phyloP scores from a whole-genome alignment of 305 asterid genomes.

The Coffea humblotiana region DNA sequence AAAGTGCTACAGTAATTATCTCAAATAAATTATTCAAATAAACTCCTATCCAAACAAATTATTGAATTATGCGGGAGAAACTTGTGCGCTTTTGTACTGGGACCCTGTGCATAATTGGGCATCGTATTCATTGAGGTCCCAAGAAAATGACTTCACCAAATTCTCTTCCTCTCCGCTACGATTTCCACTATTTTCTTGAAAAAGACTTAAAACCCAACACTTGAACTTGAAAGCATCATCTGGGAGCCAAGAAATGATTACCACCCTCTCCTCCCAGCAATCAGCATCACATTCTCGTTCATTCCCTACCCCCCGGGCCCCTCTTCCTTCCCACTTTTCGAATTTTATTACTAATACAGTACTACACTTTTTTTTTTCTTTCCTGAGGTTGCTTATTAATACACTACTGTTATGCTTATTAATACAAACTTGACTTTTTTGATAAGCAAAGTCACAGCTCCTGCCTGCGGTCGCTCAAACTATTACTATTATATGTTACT shows the following conservation, averaged over 20 bases:
- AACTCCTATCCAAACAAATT: too few species aligned
- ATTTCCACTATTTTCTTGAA: background rate
- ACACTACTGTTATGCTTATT: background rate
- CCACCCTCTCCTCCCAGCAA: background rate
- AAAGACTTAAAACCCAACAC: background rate
- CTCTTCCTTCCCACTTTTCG: background rate
- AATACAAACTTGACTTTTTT: background rate
- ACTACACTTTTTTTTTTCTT: too few species aligned
- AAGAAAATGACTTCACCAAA: conserved; percentile 2
- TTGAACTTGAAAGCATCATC: background rate
- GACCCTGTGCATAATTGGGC: background rate
- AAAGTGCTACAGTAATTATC: too few species aligned
- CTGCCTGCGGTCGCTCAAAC: too few species aligned
- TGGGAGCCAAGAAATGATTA: background rate
- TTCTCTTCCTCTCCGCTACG: background rate
- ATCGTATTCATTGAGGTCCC: background rate
- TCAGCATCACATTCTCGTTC: too few species aligned
- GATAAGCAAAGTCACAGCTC: too few species aligned
- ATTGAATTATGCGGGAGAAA: background rate
- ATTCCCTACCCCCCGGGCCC: background rate
- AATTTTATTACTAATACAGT: too few species aligned
- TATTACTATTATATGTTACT: too few species aligned
- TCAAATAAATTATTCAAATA: too few species aligned
- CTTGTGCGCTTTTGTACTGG: background rate
- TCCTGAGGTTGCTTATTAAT: background rate